Percentiles rank a stretch among this genome's conserved stretches.
Conservation (phyloP, 805 yeast species). For the Kluyveromyces starmeri region DNA sequence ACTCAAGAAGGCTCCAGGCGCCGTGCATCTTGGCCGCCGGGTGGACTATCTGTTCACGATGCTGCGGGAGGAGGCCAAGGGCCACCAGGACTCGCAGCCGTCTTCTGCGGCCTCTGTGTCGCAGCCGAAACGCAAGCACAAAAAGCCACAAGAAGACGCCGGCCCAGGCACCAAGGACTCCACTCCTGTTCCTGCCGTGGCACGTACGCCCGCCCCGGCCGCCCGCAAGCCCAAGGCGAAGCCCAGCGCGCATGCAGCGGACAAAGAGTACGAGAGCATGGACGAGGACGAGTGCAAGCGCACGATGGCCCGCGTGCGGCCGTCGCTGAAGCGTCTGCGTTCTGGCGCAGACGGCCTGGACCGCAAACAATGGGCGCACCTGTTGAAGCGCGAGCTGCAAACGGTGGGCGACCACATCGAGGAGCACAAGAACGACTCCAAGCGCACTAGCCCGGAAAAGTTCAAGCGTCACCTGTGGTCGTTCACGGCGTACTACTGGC, state of each 20-base stretch:
- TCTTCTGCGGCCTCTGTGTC: conserved; percentile 14
- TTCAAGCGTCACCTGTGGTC: conserved; percentile 68
- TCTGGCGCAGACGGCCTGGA: conserved; percentile 67
- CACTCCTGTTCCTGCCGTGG: conserved; percentile 10
- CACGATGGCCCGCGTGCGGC: conserved; percentile 55
- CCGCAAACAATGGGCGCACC: conserved; percentile 67
- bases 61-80: conserved; percentile 49
- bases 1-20: conserved; percentile 72
- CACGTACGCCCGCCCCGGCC: conserved; percentile 5
- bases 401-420: conserved; percentile 67
- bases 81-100: conserved; percentile 10
- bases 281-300: conserved; percentile 62
- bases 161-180: conserved; percentile 12
- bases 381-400: conserved; percentile 58
- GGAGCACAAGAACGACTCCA: conserved; percentile 26
- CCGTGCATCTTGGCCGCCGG: conserved; percentile 87
- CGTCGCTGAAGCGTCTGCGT: conserved; percentile 56
- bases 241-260: conserved; percentile 6
- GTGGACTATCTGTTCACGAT: conserved; percentile 76
- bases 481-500: conserved; percentile 81
- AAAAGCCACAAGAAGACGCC: conserved; percentile 13
- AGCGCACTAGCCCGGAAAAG: conserved; percentile 30
- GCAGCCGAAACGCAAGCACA: conserved; percentile 23
- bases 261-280: conserved; percentile 63
- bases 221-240: conserved; percentile 7